Evolutionary conservation across 768 basidiomycete species (phyloP).

Genomic region (Termitomyces sp.): DNA sequence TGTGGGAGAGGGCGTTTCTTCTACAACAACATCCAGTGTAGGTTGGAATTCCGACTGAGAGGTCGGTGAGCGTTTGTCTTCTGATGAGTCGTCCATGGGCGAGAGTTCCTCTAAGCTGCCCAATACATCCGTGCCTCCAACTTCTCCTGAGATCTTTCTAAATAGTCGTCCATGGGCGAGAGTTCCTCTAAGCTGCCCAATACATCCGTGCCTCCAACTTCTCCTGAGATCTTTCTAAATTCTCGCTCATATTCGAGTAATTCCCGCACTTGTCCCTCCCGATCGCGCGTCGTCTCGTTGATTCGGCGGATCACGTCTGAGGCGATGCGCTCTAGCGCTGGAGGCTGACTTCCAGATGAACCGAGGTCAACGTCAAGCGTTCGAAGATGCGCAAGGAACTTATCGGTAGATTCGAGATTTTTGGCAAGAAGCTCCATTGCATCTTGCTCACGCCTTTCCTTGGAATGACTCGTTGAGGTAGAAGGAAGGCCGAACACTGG

Average conservation of each 20-base stretch:
- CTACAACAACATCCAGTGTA: slow-evolving; percentile 26
- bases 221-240: slow-evolving; percentile 68
- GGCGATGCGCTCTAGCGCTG: slow-evolving; percentile 61
- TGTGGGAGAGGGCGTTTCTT: slow-evolving; percentile 22
- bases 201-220: slow-evolving; percentile 72
- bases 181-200: slow-evolving; percentile 66
- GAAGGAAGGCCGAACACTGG: slow-evolving; percentile 36
- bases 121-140: slow-evolving; percentile 71
- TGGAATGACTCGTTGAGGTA: slow-evolving; percentile 22
- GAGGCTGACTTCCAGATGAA: slow-evolving; percentile 29
- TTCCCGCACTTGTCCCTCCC: slow-evolving; percentile 78
- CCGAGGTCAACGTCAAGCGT: slow-evolving; percentile 54
- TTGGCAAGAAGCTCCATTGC: slow-evolving; percentile 69
- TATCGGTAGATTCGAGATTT: slow-evolving; percentile 72
- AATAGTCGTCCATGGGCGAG: slow-evolving; percentile 45
- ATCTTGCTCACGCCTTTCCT: slow-evolving; percentile 38
- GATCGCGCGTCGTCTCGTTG: slow-evolving; percentile 68
- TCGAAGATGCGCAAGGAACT: slow-evolving; percentile 69
- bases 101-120: slow-evolving; percentile 62
- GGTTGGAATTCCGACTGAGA: slow-evolving; percentile 14
- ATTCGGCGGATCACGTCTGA: slow-evolving; percentile 72
- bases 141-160: slow-evolving; percentile 67
- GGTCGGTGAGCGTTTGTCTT: slow-evolving; percentile 21
- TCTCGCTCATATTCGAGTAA: slow-evolving; percentile 75
- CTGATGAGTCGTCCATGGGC: slow-evolving; percentile 36